Percentiles rank a stretch among this genome's conserved stretches.
These are phyloP conservation scores for Lonicera japonica DNA, from an alignment of 129 eudicot species.

Conservation along the genomic window DNA sequence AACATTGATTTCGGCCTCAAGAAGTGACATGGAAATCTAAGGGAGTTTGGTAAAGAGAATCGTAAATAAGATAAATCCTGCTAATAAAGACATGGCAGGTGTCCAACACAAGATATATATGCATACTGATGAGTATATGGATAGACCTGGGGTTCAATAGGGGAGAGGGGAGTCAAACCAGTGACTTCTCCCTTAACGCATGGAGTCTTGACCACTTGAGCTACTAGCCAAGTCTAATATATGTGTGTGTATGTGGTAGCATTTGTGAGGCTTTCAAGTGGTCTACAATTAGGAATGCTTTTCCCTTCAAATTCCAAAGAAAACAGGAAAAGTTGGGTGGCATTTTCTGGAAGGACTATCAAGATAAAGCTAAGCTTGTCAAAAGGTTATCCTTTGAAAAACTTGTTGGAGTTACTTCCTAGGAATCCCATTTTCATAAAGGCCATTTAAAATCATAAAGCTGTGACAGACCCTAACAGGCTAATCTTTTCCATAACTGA, in stretches of 20 bases:
- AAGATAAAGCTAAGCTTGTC: background rate
- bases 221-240: no score
- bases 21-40: slow-evolving; percentile 50
- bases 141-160: no score
- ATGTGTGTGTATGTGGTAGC: no score
- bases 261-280: background rate
- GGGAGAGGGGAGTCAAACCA: no score
- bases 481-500: no score
- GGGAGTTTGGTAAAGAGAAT: slow-evolving; percentile 3
- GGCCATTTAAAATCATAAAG: no score
- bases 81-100: background rate
- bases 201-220: no score
- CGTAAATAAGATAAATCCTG: slow-evolving; percentile 1
- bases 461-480: no score
- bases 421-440: background rate
- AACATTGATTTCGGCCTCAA: slow-evolving; percentile 51
- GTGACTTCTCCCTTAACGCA: no score
- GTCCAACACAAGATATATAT: background rate
- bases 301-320: background rate
- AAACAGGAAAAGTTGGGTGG: background rate
- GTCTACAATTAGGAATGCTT: background rate
- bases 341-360: background rate
- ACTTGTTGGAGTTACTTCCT: no score
- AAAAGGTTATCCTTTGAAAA: no score
- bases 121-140: no score